Evolutionary conservation across 2,329 filamentous ascomycete species (phyloP).

Genomic region (Dendryphion nanum): DNA sequence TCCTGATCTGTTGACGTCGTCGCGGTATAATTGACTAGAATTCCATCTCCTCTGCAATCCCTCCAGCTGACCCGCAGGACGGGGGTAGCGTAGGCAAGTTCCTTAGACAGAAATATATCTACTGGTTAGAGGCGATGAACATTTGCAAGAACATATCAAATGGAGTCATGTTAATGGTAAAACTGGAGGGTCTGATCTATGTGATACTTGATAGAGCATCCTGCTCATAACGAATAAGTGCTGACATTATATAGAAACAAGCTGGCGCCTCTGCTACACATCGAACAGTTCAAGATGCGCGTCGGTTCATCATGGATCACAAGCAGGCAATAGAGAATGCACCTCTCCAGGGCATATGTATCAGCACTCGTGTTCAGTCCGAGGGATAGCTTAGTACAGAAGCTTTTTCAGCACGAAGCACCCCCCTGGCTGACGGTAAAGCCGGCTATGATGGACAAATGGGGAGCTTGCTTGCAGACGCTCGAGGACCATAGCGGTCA

Average conservation of each 20-base stretch:
- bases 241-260: neutral
- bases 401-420: conserved; percentile 3
- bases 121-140: conserved; percentile 1
- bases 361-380: conserved; percentile 16
- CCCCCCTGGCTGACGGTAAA: conserved; percentile 6
- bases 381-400: conserved; percentile 8
- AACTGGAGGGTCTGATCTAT: conserved; percentile 8
- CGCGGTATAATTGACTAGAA: conserved; percentile 18
- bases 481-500: conserved; percentile 1
- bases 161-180: conserved; percentile 2
- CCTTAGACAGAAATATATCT: conserved; percentile 1
- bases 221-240: conserved; percentile 15
- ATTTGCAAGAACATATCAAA: neutral
- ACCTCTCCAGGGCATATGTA: conserved; percentile 16
- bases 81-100: conserved; percentile 8
- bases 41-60: conserved; percentile 4
- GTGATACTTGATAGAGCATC: conserved; percentile 11
- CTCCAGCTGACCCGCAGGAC: conserved; percentile 4
- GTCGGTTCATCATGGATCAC: conserved; percentile 15
- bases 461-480: conserved; percentile 6
- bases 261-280: neutral
- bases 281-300: conserved; percentile 9
- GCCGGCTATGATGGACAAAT: conserved; percentile 7
- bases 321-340: conserved; percentile 11
- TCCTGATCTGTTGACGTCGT: neutral